Base-by-base conservation (phyloP, 2,329 filamentous ascomycete genomes). In the Fusarium guadeloupense region DNA sequence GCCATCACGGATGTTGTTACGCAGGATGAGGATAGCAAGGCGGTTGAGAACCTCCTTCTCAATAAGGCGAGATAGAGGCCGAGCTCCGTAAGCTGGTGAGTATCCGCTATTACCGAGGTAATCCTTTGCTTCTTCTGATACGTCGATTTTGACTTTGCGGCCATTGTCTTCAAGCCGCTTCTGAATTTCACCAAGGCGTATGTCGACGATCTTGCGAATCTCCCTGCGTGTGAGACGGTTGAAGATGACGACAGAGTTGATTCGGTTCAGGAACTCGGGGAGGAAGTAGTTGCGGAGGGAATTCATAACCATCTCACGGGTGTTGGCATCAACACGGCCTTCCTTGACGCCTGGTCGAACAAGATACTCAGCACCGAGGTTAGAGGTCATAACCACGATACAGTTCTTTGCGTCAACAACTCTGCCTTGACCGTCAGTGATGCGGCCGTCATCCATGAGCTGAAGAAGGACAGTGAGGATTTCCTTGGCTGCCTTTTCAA, bases 361-460 rank as follows among this genome's bases (percentile, higher is more conserved):
- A n/a, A 99, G 89, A 75, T 89, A 96, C 75, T 98, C 95, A 26
- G 95, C 95, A 65, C 95, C 95, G 59, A 99, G 78, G 80, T 99
- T 99, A 71, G 93, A 97, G 1, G 95, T 99, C 93, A 99, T 96
- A 77, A 99, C 95, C 37, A 99, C 94, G 68, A 99, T 98, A 75
- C 94, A 98, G 83, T 99, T 99, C 79, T 89, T 92, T 58, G 94
- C 95, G 71, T 99, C 95, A 50, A 99, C 88, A 43, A 97, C 84
- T 75, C 95, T 88, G 73, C 95, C 95, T 85, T 98, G 96, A 41
- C 95, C 95, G 73, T 99, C 95, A 13, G 95, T 99, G 77, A 99
- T 98, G 71, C 95, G 93, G 25, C 95, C 95, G 72, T 99, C 95
- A 71, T 99, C 95, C 93, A 99, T 98, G 72, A 99, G 92, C 77